A percentile compares a stretch with the other conserved stretches of the same genome.
These are phyloP conservation scores for Penicillium sp. DNA, from an alignment of 2,329 filamentous ascomycete species.

Conservation along the genomic window DNA sequence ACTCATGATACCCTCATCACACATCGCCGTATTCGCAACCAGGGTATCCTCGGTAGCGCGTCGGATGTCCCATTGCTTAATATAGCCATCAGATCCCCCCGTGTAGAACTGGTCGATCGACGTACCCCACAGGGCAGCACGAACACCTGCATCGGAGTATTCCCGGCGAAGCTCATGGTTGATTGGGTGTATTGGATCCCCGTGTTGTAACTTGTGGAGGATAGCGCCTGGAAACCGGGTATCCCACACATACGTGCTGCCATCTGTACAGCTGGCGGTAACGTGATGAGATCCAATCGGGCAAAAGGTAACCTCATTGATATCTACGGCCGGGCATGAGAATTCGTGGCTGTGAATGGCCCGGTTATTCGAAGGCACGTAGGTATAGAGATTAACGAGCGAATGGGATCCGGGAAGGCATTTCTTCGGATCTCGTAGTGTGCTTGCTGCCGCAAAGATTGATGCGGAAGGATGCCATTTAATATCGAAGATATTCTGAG, in stretches of 20 bases:
- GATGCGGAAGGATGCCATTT: conserved; percentile 58
- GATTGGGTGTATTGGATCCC: conserved; percentile 54
- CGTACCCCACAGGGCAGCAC: conserved; percentile 61
- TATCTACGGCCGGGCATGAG: conserved; percentile 63
- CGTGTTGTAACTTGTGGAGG: conserved; percentile 58
- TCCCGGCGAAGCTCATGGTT: conserved; percentile 47
- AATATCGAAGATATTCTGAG: conserved; percentile 62
- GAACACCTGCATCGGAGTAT: conserved; percentile 60
- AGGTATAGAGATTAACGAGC: conserved; percentile 58
- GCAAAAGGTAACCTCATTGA: conserved; percentile 63
- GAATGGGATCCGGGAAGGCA: conserved; percentile 48
- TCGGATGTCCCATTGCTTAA: conserved; percentile 65
- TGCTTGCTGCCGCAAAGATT: conserved; percentile 59
- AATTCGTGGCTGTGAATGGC: conserved; percentile 37
- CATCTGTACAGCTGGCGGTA: conserved; percentile 64
- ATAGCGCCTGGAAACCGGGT: conserved; percentile 50
- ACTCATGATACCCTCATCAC: conserved; percentile 61
- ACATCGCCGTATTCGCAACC: conserved; percentile 54
- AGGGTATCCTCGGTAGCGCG: conserved; percentile 55
- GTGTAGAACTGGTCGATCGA: conserved; percentile 59
- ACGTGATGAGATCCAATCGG: conserved; percentile 52
- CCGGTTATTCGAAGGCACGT: not conserved
- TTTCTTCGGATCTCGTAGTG: conserved; percentile 30
- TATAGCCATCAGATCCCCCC: conserved; percentile 63
- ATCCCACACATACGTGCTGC: conserved; percentile 66